Conservation (phyloP, 164 flowering plant species). For the Liquidambar formosana region DNA sequence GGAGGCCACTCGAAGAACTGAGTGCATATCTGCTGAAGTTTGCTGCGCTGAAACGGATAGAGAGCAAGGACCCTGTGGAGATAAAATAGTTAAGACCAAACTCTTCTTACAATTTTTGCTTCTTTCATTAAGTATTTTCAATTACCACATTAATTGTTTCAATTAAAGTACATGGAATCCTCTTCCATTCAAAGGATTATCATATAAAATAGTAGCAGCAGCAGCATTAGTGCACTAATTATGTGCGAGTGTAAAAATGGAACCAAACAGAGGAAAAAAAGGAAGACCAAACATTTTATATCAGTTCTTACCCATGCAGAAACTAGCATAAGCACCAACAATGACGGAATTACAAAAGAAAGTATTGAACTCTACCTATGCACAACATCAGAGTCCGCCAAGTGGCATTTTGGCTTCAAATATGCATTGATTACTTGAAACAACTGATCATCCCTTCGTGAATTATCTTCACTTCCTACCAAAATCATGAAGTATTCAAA, state of each 20-base stretch:
- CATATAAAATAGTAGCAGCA: neutral
- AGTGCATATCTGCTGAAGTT: slow-evolving; percentile 68
- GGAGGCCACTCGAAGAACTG: slow-evolving; percentile 80
- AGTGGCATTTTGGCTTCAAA: slow-evolving; percentile 85
- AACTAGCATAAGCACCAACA: neutral
- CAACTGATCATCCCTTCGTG: slow-evolving; percentile 29
- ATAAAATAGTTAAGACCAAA: neutral
- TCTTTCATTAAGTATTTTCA: neutral
- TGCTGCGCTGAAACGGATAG: slow-evolving; percentile 52
- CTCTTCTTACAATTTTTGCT: neutral
- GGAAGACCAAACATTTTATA: neutral
- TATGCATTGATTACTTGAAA: slow-evolving; percentile 71
- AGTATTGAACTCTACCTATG: slow-evolving; percentile 45
- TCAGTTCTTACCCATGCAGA: no score
- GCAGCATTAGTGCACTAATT: neutral
- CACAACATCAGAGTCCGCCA: slow-evolving; percentile 71
- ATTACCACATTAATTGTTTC: neutral
- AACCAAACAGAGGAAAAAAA: neutral
- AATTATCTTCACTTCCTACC: slow-evolving; percentile 27
- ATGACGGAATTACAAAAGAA: neutral
- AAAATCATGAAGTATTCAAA: slow-evolving; percentile 5
- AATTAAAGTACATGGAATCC: neutral
- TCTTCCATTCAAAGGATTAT: neutral
- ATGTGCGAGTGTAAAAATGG: neutral
- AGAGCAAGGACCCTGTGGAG: slow-evolving; percentile 56